Evolutionary conservation across 139 green algal species (phyloP).

Genomic region (Spirogloea muscicola): DNA sequence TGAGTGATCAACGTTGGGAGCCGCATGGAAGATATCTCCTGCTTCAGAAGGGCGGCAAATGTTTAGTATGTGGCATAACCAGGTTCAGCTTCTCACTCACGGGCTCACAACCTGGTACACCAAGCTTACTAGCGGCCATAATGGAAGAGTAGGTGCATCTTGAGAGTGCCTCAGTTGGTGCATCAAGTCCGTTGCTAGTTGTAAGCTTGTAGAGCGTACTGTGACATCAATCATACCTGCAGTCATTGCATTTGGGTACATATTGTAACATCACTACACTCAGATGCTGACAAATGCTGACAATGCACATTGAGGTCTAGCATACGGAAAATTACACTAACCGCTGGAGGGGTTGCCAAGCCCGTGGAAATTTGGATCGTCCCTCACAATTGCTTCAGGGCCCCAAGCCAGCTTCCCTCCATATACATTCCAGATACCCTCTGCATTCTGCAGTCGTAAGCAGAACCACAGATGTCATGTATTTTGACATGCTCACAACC

Average conservation of each 20-base stretch:
- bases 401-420: conserved; percentile 53
- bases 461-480: not conserved
- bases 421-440: conserved; percentile 56
- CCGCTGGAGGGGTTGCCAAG: conserved; percentile 39
- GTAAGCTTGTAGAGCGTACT: too few relatives aligned
- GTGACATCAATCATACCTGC: too few relatives aligned
- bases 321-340: conserved; percentile 5
- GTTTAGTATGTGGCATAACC: too few relatives aligned
- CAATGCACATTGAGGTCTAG: not conserved
- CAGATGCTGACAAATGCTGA: too few relatives aligned
- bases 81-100: too few relatives aligned
- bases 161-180: too few relatives aligned
- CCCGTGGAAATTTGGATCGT: conserved; percentile 56
- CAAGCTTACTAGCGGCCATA: too few relatives aligned
- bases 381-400: conserved; percentile 48
- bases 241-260: too few relatives aligned
- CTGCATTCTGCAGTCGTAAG: conserved; percentile 6
- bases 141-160: too few relatives aligned
- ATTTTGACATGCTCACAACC: not conserved
- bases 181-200: too few relatives aligned
- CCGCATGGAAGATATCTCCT: conserved; percentile 57
- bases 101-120: too few relatives aligned
- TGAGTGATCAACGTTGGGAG: conserved; percentile 60
- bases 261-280: too few relatives aligned
- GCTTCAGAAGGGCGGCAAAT: not conserved